Evolutionary conservation across 2,329 filamentous ascomycete genomes (phyloP).

Genomic region (Shiraia sp.): DNA sequence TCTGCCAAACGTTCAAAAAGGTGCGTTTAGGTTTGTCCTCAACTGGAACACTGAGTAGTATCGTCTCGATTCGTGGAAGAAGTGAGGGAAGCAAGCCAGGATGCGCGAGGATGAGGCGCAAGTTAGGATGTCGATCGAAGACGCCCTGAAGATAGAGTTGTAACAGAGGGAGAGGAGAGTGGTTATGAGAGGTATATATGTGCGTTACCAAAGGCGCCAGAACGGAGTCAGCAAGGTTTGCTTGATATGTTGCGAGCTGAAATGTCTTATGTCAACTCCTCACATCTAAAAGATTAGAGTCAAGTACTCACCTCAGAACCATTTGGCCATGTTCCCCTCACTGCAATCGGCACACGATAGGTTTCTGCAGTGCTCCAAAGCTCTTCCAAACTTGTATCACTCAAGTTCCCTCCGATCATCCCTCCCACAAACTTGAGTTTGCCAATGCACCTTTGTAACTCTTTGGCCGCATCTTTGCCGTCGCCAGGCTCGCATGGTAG

Average conservation of each 20-base stretch:
- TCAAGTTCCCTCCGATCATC: conserved; percentile 54
- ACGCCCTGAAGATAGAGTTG: conserved; percentile 57
- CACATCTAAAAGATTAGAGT: not conserved
- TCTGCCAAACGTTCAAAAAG: conserved; percentile 57
- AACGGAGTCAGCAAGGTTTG: conserved; percentile 11
- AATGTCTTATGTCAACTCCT: not conserved
- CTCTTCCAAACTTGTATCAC: conserved; percentile 49
- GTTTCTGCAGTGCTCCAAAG: conserved; percentile 48
- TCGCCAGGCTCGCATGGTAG: conserved; percentile 43
- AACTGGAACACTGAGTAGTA: conserved; percentile 22
- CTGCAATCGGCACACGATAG: conserved; percentile 45
- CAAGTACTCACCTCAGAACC: conserved; percentile 18
- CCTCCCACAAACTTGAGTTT: conserved; percentile 55
- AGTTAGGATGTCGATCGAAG: conserved; percentile 58
- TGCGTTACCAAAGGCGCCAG: conserved; percentile 21
- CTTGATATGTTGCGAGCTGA: conserved; percentile 17
- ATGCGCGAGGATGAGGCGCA: conserved; percentile 60
- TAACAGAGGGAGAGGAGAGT: conserved; percentile 55
- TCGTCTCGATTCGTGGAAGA: conserved; percentile 51
- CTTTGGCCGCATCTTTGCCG: conserved; percentile 39
- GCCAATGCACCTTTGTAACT: conserved; percentile 47
- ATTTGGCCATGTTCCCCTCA: conserved; percentile 26
- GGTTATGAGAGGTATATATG: conserved; percentile 54
- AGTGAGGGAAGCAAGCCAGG: conserved; percentile 60
- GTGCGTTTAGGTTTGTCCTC: conserved; percentile 26